Conservation (phyloP, 768 basidiomycete genomes). For the Phanerochaete sordida region DNA sequence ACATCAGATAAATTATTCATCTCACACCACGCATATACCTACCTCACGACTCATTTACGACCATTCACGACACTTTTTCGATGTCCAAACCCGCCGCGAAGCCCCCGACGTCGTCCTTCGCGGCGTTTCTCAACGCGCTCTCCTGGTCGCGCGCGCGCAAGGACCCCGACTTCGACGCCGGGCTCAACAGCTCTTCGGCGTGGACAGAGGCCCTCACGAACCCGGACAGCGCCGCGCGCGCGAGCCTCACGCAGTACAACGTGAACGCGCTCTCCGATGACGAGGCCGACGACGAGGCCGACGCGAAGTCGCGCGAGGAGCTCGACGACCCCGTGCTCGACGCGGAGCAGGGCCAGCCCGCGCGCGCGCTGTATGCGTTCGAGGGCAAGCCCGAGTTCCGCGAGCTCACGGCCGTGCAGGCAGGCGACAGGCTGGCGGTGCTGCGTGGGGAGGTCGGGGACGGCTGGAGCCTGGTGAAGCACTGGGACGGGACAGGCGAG, state of each 20-base stretch:
- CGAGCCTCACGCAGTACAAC: constrained; percentile 10
- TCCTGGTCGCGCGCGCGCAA: constrained; percentile 17
- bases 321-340: constrained; percentile 27
- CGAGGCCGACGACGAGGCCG: constrained; percentile 33
- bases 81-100: background rate
- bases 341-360: constrained; percentile 37
- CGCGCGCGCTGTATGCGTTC: constrained; percentile 71
- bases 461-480: constrained; percentile 77
- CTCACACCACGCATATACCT: background rate
- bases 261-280: constrained; percentile 50
- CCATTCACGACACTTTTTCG: background rate
- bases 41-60: background rate
- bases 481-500: constrained; percentile 17
- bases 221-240: constrained; percentile 12
- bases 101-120: constrained; percentile 12
- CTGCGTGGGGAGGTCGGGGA: constrained; percentile 70
- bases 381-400: constrained; percentile 73
- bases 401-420: constrained; percentile 57
- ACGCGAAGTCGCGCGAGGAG: background rate
- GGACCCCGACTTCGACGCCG: constrained; percentile 60
- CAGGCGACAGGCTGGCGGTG: constrained; percentile 69
- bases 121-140: constrained; percentile 15
- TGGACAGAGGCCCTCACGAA: constrained; percentile 55
- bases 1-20: background rate
- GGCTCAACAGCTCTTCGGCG: constrained; percentile 72